A percentile compares a stretch with the other conserved stretches of the same genome.
Conservation (phyloP, 23 red algal species). For the Agarophyton chilense region DNA sequence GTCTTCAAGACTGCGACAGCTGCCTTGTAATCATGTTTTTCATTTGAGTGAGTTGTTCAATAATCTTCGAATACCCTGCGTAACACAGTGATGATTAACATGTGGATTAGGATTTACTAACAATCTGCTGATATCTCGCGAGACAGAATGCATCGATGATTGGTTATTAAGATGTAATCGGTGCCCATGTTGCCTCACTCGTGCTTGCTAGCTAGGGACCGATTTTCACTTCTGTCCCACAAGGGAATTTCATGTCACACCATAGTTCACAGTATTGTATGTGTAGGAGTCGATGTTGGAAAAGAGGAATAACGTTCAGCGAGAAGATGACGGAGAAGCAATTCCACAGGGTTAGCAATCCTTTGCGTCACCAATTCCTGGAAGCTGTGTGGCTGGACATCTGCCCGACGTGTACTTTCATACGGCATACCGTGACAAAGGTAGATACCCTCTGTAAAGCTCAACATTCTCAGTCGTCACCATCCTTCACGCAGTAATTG, state of each 20-base stretch:
- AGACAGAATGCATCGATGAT: slow-evolving; percentile 49
- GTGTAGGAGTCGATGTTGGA: neutral
- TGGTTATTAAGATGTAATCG: slow-evolving; percentile 52
- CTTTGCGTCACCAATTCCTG: too few species aligned
- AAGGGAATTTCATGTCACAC: neutral
- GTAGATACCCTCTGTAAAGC: too few species aligned
- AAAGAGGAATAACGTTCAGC: too few species aligned
- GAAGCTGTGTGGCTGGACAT: too few species aligned
- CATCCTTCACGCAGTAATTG: too few species aligned
- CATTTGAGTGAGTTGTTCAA: slow-evolving; percentile 14
- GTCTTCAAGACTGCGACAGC: neutral
- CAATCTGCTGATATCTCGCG: neutral
- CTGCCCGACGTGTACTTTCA: too few species aligned
- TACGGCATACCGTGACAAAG: too few species aligned
- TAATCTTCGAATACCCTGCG: neutral
- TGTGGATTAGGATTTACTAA: slow-evolving; percentile 1
- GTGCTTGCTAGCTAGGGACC: slow-evolving; percentile 27
- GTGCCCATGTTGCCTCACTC: slow-evolving; percentile 40
- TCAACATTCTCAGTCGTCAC: too few species aligned
- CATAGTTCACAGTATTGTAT: too few species aligned
- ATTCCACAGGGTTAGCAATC: too few species aligned
- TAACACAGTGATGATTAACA: neutral
- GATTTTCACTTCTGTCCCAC: neutral
- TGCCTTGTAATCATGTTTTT: slow-evolving; percentile 57
- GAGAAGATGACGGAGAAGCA: too few species aligned